Evolutionary conservation across 179 eudicot genomes (phyloP).

Genomic region (Kewa caespitosa): DNA sequence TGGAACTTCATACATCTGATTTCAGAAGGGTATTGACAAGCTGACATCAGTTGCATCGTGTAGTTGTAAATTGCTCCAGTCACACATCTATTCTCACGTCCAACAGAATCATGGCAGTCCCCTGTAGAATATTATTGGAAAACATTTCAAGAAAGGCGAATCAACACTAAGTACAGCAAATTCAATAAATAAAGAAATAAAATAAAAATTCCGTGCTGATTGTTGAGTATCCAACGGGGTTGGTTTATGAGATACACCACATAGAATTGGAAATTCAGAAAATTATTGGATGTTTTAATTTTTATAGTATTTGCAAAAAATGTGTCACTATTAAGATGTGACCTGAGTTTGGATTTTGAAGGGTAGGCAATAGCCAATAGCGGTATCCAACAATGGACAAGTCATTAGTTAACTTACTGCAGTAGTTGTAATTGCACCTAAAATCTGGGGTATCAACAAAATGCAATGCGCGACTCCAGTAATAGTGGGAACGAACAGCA

Average conservation of each 20-base stretch:
- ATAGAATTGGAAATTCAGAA: background rate
- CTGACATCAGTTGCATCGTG: slow-evolving; percentile 63
- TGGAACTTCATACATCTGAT: slow-evolving; percentile 50
- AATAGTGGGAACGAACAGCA: slow-evolving; percentile 59
- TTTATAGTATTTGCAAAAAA: background rate
- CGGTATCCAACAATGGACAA: background rate
- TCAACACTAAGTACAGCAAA: background rate
- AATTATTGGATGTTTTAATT: background rate
- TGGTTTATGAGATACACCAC: background rate
- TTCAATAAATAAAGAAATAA: background rate
- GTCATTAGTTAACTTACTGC: slow-evolving; percentile 49
- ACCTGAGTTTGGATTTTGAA: background rate
- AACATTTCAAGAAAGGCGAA: background rate
- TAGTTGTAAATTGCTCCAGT: slow-evolving; percentile 91
- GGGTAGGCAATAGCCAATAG: background rate
- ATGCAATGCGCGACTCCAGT: slow-evolving; percentile 84
- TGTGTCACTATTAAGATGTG: background rate
- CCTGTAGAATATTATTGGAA: slow-evolving; percentile 37
- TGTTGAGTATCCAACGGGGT: background rate
- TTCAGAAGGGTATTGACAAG: slow-evolving; percentile 39
- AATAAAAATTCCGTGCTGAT: background rate
- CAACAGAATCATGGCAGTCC: slow-evolving; percentile 84
- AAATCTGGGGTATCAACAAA: slow-evolving; percentile 94
- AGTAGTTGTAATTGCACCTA: slow-evolving; percentile 78
- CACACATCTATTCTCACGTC: slow-evolving; percentile 68